These are phyloP conservation scores for Epichloe uncinata DNA, from an alignment of 2,329 filamentous ascomycete species.

Conservation along the genomic window DNA sequence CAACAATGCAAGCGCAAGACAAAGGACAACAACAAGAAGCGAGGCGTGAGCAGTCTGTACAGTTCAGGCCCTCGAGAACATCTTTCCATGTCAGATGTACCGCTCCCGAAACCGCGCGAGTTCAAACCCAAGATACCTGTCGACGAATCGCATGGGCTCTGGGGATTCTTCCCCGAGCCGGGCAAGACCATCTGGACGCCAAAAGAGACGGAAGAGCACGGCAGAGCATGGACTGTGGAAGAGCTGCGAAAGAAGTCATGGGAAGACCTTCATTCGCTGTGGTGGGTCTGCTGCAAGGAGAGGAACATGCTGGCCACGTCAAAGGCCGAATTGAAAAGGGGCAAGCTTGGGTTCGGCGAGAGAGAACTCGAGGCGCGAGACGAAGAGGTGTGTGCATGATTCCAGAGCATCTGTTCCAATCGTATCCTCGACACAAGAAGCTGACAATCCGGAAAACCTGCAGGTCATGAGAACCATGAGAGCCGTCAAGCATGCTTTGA, in stretches of 20 bases:
- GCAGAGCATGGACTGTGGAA: slow-evolving; percentile 70
- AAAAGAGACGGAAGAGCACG: slow-evolving; percentile 56
- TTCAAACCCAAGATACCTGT: slow-evolving; percentile 43
- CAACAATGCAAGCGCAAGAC: slow-evolving; percentile 33
- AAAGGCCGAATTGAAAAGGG: slow-evolving; percentile 50
- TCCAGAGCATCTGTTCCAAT: not conserved
- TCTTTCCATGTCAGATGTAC: slow-evolving; percentile 59
- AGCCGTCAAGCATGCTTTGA: slow-evolving; percentile 71
- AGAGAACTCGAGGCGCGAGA: slow-evolving; percentile 52
- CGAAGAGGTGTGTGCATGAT: slow-evolving; percentile 45
- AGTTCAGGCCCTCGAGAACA: slow-evolving; percentile 61
- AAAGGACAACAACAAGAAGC: slow-evolving; percentile 64
- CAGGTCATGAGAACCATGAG: slow-evolving; percentile 69
- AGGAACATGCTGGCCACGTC: slow-evolving; percentile 79
- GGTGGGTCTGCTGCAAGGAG: slow-evolving; percentile 91
- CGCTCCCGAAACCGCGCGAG: slow-evolving; percentile 57
- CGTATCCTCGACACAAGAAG: not conserved
- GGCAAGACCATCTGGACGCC: slow-evolving; percentile 59
- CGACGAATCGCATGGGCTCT: slow-evolving; percentile 73
- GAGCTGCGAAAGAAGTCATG: slow-evolving; percentile 84
- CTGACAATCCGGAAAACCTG: slow-evolving; percentile 7
- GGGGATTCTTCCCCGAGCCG: slow-evolving; percentile 73
- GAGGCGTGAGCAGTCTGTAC: slow-evolving; percentile 71
- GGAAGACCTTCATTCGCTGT: slow-evolving; percentile 83
- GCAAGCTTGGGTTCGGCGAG: slow-evolving; percentile 61